Base-by-base conservation (phyloP, 495 filamentous ascomycete species). In the Xylaria scruposa region DNA sequence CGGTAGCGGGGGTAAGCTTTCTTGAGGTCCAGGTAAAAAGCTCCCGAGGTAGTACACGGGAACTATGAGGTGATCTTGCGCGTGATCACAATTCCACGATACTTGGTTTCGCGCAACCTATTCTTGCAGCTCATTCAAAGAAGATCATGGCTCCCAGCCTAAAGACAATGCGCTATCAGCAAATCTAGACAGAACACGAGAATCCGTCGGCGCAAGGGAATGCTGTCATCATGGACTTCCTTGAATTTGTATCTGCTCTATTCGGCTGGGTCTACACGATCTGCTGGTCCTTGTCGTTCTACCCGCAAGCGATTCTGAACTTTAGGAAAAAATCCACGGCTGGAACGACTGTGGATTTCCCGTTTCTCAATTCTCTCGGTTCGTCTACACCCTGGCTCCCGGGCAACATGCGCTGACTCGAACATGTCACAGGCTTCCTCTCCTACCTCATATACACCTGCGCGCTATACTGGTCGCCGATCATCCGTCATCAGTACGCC, bases 241-340 rank as follows among this genome's bases (percentile, higher is more conserved):
- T 85, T 56, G 67, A 68, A 21, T 66, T 83, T n/a, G 36, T 88
- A 12, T 91, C 89, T n/a, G 78, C 75, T 68, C 17, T 87, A 0
- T 85, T 90, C 58, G 89, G 89, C 73, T 89, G 88, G 86, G 69
- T 85, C 67, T 91, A 91, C 81, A 90, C 89, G 70, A 65, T 90
- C n/a, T 88, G 87, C 77, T 97, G 95, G 95, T 93, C 91, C 1
- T 78, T 91, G 49, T 97, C 94, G 15, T 98, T 97, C 83, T 99
- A 98, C 78, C 95, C 97, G 1, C 96, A 98, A 76, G 88, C 91
- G 0, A 79, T 95, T 49, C 86, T 89, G 69, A 99, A 97, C 84
- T 90, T 85, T 78, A 85, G 81, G 38, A 89, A 94, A 24, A 85
- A 86, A 31, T 91, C 94, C 4, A 97, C 95, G 4, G 86, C 88